Evolutionary conservation across 495 filamentous ascomycete species (phyloP).

Genomic region (Talaromyces ruber): DNA sequence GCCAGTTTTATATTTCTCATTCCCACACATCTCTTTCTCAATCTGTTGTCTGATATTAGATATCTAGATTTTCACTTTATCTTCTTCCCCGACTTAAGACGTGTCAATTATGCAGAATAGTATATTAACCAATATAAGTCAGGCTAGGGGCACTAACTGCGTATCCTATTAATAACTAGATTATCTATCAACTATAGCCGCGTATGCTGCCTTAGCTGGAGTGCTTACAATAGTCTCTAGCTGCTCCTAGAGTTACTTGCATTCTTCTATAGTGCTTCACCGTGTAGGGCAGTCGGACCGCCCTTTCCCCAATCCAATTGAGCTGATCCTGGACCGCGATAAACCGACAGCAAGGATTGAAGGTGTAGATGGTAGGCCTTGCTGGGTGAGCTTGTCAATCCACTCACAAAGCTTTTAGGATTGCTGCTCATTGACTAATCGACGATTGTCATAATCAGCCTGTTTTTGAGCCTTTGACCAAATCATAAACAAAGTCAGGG

Average conservation of each 20-base stretch:
- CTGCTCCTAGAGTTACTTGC: neutral
- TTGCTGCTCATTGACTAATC: no score
- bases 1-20: conserved; percentile 16
- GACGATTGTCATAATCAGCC: no score
- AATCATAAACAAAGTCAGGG: no score
- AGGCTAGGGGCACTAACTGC: neutral
- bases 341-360: no score
- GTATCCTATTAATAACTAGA: neutral
- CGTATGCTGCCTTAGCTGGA: neutral
- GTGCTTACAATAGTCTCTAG: neutral
- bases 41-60: conserved; percentile 17
- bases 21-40: conserved; percentile 19
- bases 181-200: neutral
- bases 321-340: no score
- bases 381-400: no score
- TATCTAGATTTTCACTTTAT: conserved; percentile 13
- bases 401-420: no score
- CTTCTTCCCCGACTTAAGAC: conserved; percentile 15
- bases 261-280: neutral
- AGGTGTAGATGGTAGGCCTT: no score
- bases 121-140: neutral
- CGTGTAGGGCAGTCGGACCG: no score
- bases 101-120: conserved; percentile 14
- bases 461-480: no score
- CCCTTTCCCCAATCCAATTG: no score